Evolutionary conservation across 2,329 filamentous ascomycete genomes (phyloP), one percentile per base, ranked within the genome.

Genomic region (Claviceps pazoutovae): DNA sequence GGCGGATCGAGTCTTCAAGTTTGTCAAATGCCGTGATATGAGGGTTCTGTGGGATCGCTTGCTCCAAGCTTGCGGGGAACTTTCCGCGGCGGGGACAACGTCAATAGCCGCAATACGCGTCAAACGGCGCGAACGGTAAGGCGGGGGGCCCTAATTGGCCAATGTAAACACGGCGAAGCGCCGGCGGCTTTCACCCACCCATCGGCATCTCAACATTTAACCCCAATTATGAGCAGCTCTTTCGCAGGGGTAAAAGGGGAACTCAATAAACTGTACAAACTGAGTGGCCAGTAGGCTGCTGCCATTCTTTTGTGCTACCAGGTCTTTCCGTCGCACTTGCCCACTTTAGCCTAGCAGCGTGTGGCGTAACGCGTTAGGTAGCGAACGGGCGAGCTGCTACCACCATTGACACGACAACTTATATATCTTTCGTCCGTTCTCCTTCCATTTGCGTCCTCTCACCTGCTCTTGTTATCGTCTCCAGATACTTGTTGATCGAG

Each of bases 1-100:
- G 47, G 53, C 44, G 43, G 44, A 50, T 43, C 38, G 46, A 54
- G 44, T 47, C 43, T 54, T 51, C 51, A 47, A 44, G 50, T 49
- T 49, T 17, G 41, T 54, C 53, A 54, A 54, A 54, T 52, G 53
- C 53, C 53, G 53, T 43, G 44, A 48, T 14, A 37, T 46, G 21
- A 50, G 42, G 43, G 50, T 30, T 30, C 41, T 36, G 9, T 43
- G 41, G 39, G 36, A 37, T 44, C 48, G 49, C n/a, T 21, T 48
- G 36, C 21, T 34, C 9, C 21, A 17, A 36, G 19, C 14, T 46
- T 46, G 49, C 52, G 49, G 52, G 46, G 50, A 45, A 38, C 11
- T 49, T 19, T 48, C 41, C 46, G 46, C 8, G 17, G 53, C 49
- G 50, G 53, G 21, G 50, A 39, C 11, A 5, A n/a, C 4, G 14